phyloP scores from a whole-genome alignment of 306 rosid genomes.

The Cucurbita ficifolia region DNA sequence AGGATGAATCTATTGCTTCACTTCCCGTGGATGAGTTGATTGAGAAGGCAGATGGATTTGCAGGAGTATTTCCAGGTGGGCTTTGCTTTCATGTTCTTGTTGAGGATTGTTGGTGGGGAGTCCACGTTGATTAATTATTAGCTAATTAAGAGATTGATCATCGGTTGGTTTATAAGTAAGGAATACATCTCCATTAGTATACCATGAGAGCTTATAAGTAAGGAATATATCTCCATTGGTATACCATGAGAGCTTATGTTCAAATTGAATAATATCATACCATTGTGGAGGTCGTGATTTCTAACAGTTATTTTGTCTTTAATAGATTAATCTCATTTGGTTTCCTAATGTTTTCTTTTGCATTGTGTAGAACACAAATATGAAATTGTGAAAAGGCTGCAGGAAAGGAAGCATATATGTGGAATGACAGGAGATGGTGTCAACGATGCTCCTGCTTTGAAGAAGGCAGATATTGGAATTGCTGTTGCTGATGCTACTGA shows the following conservation, averaged over 20 bases:
- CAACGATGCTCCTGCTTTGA: conserved; percentile 93
- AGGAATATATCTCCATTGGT: too few relatives aligned
- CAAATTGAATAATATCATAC: too few relatives aligned
- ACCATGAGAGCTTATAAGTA: too few relatives aligned
- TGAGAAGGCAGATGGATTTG: conserved; percentile 98
- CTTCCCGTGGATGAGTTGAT: conserved; percentile 96
- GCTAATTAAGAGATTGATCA: too few relatives aligned
- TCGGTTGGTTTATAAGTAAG: too few relatives aligned
- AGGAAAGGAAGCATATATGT: conserved; percentile 91
- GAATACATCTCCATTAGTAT: too few relatives aligned
- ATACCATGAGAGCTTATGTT: too few relatives aligned
- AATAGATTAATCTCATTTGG: not conserved
- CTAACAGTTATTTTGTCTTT: too few relatives aligned
- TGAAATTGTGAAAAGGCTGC: conserved; percentile 84
- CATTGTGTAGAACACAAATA: conserved; percentile 73
- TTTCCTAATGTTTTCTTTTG: not conserved
- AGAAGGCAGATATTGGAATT: conserved; percentile 95
- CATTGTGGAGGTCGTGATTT: too few relatives aligned
- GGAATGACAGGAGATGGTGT: conserved; percentile 99
- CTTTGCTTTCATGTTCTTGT: not conserved
- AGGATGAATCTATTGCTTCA: conserved; percentile 69
- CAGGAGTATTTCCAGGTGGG: conserved; percentile 96
- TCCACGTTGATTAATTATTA: too few relatives aligned
- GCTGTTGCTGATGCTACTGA: conserved; percentile 99
- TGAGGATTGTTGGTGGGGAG: too few relatives aligned